Evolutionary conservation across 1,284 basidiomycete species (phyloP).

Genomic region (Ceraceosorus guamensis): DNA sequence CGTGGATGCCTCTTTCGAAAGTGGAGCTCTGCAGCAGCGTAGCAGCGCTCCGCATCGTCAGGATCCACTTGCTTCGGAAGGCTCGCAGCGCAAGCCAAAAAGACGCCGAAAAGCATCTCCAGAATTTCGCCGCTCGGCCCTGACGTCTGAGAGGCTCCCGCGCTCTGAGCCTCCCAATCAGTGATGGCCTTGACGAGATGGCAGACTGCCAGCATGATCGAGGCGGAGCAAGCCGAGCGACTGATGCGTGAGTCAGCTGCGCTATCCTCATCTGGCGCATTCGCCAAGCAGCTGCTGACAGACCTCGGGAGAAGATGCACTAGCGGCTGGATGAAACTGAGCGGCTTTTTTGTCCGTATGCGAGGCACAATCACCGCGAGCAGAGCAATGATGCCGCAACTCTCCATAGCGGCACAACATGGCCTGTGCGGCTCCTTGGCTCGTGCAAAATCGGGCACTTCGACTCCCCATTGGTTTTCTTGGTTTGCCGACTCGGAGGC

Average conservation of each 20-base stretch:
- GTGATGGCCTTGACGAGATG: constrained; percentile 2
- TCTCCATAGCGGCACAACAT: too few species aligned
- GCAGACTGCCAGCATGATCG: neutral
- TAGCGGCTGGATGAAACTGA: constrained; percentile 26
- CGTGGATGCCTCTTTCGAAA: neutral
- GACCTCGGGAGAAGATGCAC: constrained; percentile 15
- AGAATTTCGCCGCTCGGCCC: too few species aligned
- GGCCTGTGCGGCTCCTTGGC: too few species aligned
- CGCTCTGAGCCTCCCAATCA: neutral
- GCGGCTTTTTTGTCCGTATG: constrained; percentile 35
- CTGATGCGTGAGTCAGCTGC: neutral
- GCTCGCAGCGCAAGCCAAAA: too few species aligned
- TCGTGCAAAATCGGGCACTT: too few species aligned
- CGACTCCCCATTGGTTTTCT: too few species aligned
- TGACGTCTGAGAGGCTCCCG: neutral
- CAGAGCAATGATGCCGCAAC: constrained; percentile 12
- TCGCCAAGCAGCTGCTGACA: constrained; percentile 4
- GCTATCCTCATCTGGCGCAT: neutral
- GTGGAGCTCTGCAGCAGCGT: neutral
- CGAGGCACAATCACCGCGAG: constrained; percentile 23
- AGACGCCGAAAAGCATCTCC: too few species aligned
- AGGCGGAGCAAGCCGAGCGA: constrained; percentile 7
- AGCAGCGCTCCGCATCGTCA: neutral
- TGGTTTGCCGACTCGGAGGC: too few species aligned
- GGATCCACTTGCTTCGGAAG: neutral